These are phyloP conservation scores for Zasmidium cellare DNA, from an alignment of 2,329 filamentous ascomycete genomes.

Conservation along the genomic window DNA sequence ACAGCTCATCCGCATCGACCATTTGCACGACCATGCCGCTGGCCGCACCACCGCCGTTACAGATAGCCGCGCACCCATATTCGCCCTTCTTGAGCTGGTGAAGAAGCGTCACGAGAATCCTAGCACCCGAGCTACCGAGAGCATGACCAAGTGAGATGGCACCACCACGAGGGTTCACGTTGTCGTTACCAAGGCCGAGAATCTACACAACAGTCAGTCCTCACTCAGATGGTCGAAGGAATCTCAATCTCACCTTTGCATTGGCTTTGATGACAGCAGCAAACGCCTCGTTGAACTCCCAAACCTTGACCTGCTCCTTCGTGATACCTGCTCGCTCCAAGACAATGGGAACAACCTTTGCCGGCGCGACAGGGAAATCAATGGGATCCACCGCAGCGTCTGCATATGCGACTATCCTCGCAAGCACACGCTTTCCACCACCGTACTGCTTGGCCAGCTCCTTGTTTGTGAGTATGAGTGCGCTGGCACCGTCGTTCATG, in stretches of 20 bases:
- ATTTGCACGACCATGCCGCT: constrained; percentile 88
- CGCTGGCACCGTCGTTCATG: constrained; percentile 91
- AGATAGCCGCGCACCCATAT: constrained; percentile 94
- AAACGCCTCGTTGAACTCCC: constrained; percentile 99
- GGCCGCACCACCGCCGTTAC: constrained; percentile 92
- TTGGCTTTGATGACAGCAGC: constrained; percentile 94
- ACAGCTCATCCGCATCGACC: constrained; percentile 55
- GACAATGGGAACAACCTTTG: constrained; percentile 88
- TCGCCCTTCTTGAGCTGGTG: constrained; percentile 91
- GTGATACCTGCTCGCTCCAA: constrained; percentile 85
- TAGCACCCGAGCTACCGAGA: constrained; percentile 86
- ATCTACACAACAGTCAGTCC: constrained; percentile 57
- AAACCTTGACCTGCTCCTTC: constrained; percentile 86
- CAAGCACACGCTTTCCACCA: constrained; percentile 73
- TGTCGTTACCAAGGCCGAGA: constrained; percentile 74
- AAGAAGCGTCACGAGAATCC: constrained; percentile 84
- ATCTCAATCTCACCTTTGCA: constrained; percentile 63
- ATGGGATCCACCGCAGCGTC: constrained; percentile 89
- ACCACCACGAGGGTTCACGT: constrained; percentile 84
- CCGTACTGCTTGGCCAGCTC: constrained; percentile 75
- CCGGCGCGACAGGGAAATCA: constrained; percentile 90
- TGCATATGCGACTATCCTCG: constrained; percentile 78
- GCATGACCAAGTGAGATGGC: constrained; percentile 92
- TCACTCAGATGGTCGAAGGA: constrained; percentile 10
- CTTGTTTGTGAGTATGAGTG: constrained; percentile 80